Percentiles rank a stretch among this genome's conserved stretches.
These are phyloP conservation scores for Lasiodiplodia citricola DNA, from an alignment of 2,329 filamentous ascomycete species.

Conservation along the genomic window DNA sequence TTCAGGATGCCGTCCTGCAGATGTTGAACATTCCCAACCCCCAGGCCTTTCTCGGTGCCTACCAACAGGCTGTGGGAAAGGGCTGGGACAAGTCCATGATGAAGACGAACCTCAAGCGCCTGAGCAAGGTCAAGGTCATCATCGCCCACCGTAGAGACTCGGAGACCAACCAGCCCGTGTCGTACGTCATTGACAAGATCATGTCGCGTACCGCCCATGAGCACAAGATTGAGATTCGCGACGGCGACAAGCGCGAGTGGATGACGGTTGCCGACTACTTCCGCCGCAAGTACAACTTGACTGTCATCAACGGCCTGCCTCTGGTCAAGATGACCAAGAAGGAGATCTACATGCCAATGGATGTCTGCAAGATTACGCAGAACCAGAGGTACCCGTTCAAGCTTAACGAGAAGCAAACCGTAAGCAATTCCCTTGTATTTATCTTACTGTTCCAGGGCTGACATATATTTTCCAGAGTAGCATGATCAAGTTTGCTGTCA, in stretches of 20 bases:
- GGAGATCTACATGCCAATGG: conserved; percentile 60
- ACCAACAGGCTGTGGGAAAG: conserved; percentile 34
- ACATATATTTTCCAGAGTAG: conserved; percentile 34
- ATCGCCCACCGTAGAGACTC: conserved; percentile 45
- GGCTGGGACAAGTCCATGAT: conserved; percentile 30
- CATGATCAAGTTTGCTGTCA: conserved; percentile 96
- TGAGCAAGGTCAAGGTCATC: conserved; percentile 49
- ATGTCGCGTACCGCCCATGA: conserved; percentile 48
- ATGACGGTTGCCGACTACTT: conserved; percentile 65
- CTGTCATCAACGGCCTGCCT: conserved; percentile 57
- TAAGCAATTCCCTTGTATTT: conserved; percentile 34
- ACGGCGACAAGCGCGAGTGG: conserved; percentile 44
- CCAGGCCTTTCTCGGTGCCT: conserved; percentile 21
- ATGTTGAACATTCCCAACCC: conserved; percentile 36
- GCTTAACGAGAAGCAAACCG: conserved; percentile 68
- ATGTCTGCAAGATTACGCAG: conserved; percentile 57
- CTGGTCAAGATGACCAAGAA: conserved; percentile 64
- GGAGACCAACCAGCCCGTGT: conserved; percentile 36
- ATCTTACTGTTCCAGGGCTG: background rate
- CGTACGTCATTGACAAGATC: conserved; percentile 60
- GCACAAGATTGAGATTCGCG: conserved; percentile 63
- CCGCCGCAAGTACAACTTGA: conserved; percentile 56
- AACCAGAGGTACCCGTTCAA: conserved; percentile 66
- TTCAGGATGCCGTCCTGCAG: conserved; percentile 42
- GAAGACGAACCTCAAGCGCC: conserved; percentile 47